A percentile compares a stretch with the other conserved stretches of the same genome.
These are phyloP conservation scores for Irpex sp. DNA, from an alignment of 1,284 basidiomycete species.

Conservation along the genomic window DNA sequence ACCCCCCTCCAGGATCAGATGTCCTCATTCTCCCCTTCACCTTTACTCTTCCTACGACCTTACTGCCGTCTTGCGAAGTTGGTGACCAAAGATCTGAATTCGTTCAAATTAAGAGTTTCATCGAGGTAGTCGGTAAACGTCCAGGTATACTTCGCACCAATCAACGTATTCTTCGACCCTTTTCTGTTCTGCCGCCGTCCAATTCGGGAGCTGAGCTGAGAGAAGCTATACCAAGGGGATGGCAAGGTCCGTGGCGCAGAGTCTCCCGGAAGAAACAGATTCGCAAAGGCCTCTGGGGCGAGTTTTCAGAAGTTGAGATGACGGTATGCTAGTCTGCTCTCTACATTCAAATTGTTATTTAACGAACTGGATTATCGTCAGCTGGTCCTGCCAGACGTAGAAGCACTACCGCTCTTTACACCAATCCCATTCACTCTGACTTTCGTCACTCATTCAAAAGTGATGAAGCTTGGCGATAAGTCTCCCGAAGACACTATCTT, in stretches of 20 bases:
- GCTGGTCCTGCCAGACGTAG: conserved; percentile 5
- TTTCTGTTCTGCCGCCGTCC: conserved; percentile 15
- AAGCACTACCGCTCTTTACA: conserved; percentile 9
- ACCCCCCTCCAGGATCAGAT: conserved; percentile 17
- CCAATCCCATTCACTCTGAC: conserved; percentile 13
- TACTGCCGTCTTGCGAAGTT: conserved; percentile 19
- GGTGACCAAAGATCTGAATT: not conserved
- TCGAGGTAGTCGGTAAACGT: conserved; percentile 18
- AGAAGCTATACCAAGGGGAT: conserved; percentile 1
- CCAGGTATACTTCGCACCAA: conserved; percentile 15
- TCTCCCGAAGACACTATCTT: conserved; percentile 4
- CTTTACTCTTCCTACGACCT: conserved; percentile 13
- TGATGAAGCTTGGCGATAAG: conserved; percentile 8
- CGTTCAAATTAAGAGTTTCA: conserved; percentile 10
- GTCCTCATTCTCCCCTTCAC: conserved; percentile 18
- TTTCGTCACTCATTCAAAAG: conserved; percentile 12
- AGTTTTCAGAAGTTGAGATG: conserved; percentile 14
- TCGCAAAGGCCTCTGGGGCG: conserved; percentile 17
- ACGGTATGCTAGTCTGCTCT: conserved; percentile 11
- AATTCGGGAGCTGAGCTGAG: conserved; percentile 3
- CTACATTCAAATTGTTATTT: not conserved
- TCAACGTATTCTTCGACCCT: conserved; percentile 7
- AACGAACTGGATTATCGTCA: too few species aligned
- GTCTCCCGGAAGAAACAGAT: conserved; percentile 9
- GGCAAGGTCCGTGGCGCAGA: conserved; percentile 5